Conservation (phyloP, 1,284 basidiomycete species). For the Melanopsichium pennsylvanicum region DNA sequence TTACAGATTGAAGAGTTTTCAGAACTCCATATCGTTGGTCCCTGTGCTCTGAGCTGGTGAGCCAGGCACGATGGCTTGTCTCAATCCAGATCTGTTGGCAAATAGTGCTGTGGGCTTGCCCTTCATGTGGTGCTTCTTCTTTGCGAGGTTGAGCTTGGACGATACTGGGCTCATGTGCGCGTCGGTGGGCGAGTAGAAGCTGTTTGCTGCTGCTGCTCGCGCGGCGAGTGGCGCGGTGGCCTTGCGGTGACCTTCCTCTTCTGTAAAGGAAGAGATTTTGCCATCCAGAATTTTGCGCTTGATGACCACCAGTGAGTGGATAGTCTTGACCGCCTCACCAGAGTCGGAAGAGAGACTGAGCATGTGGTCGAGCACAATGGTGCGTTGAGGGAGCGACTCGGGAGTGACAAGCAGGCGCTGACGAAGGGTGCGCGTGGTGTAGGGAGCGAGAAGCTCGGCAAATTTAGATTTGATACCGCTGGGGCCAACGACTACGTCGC, state of each 20-base stretch:
- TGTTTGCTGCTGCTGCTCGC: conserved; percentile 55
- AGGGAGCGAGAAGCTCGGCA: conserved; percentile 33
- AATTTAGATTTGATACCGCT: conserved; percentile 37
- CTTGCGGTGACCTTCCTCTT: conserved; percentile 63
- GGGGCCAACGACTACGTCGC: conserved; percentile 59
- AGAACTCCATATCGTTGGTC: conserved; percentile 40
- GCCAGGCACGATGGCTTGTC: conserved; percentile 38
- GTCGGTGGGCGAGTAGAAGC: conserved; percentile 64
- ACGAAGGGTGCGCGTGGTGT: conserved; percentile 32
- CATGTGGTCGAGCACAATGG: conserved; percentile 59
- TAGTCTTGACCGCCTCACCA: conserved; percentile 25
- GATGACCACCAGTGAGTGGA: conserved; percentile 58
- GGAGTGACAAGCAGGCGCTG: conserved; percentile 61
- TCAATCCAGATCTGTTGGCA: conserved; percentile 47
- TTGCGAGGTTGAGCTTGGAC: conserved; percentile 63
- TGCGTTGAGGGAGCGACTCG: conserved; percentile 54
- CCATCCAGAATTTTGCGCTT: conserved; percentile 60
- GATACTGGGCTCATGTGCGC: conserved; percentile 63
- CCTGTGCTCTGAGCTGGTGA: conserved; percentile 42
- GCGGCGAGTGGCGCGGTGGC: conserved; percentile 61
- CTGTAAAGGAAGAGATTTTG: conserved; percentile 53
- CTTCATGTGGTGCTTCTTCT: conserved; percentile 62
- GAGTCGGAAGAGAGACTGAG: conserved; percentile 33
- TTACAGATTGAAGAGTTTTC: background rate
- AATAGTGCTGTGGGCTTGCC: conserved; percentile 64